These are phyloP conservation scores for Rhytidhysteron rufulum DNA, from an alignment of 2,329 filamentous ascomycete species.

Conservation along the genomic window DNA sequence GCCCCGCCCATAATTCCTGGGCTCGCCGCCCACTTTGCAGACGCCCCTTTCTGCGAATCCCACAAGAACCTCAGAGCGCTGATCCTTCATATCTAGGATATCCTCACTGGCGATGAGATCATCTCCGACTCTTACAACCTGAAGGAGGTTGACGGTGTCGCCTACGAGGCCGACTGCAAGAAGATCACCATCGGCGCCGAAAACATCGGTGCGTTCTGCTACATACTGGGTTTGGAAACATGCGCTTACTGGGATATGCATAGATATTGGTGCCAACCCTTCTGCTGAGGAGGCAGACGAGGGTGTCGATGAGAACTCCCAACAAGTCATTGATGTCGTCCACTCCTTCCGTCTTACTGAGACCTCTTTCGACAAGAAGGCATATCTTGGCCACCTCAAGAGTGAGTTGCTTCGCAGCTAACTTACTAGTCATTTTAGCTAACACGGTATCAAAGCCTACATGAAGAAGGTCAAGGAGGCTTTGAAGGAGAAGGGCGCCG, in stretches of 20 bases:
- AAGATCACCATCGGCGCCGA: slow-evolving; percentile 80
- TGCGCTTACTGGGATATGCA: slow-evolving; percentile 7
- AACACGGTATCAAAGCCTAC: slow-evolving; percentile 59
- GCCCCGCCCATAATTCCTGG: slow-evolving; percentile 22
- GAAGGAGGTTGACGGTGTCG: slow-evolving; percentile 72
- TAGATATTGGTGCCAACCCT: slow-evolving; percentile 91
- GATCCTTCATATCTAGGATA: slow-evolving; percentile 59
- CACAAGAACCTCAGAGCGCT: neutral
- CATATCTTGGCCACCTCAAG: slow-evolving; percentile 80
- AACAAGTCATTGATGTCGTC: slow-evolving; percentile 89
- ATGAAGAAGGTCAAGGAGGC: slow-evolving; percentile 76
- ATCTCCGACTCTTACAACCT: slow-evolving; percentile 92
- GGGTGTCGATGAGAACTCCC: slow-evolving; percentile 62
- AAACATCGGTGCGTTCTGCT: slow-evolving; percentile 61
- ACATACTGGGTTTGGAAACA: neutral
- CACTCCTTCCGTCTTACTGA: slow-evolving; percentile 84
- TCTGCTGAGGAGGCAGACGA: slow-evolving; percentile 88
- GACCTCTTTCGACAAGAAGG: slow-evolving; percentile 83
- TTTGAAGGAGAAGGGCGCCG: slow-evolving; percentile 60
- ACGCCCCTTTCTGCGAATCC: slow-evolving; percentile 4
- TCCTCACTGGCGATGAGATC: slow-evolving; percentile 88
- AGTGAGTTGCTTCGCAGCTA: slow-evolving; percentile 46
- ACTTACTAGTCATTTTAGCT: slow-evolving; percentile 6
- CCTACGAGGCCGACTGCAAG: slow-evolving; percentile 87
- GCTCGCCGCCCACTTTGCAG: slow-evolving; percentile 13